Conservation (phyloP, 495 filamentous ascomycete species). For the Darksidea phi region DNA sequence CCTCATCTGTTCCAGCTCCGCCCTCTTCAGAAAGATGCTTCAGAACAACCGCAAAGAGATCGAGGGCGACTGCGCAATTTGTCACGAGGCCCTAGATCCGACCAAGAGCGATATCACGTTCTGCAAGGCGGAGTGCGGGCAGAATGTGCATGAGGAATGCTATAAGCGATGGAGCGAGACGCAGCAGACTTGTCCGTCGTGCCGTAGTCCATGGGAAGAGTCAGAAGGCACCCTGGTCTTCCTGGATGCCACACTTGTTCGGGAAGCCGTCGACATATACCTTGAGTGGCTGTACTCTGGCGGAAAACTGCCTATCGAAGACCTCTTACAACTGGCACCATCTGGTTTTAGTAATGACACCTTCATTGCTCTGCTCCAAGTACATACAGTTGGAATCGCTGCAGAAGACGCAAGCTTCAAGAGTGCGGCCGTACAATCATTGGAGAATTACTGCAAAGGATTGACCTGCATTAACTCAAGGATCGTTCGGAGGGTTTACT, state of each 20-base stretch:
- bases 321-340: not conserved
- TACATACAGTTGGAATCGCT: too few relatives aligned
- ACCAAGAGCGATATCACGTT: not conserved
- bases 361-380: not conserved
- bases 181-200: not conserved
- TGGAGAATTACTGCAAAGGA: too few relatives aligned
- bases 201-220: not conserved
- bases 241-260: not conserved
- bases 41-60: not conserved
- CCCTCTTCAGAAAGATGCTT: not conserved
- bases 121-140: not conserved
- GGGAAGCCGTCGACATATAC: not conserved
- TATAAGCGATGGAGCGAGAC: not conserved
- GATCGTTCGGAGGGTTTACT: too few relatives aligned
- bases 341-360: not conserved
- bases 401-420: too few relatives aligned
- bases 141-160: not conserved
- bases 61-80: slow-evolving; percentile 11
- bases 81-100: not conserved
- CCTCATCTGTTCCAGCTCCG: slow-evolving; percentile 2
- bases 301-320: not conserved
- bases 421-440: too few relatives aligned
- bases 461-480: too few relatives aligned
- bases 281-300: not conserved
- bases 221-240: too few relatives aligned